These are phyloP conservation scores for Leccinellum luteum DNA, from an alignment of 768 basidiomycete species.

Conservation along the genomic window DNA sequence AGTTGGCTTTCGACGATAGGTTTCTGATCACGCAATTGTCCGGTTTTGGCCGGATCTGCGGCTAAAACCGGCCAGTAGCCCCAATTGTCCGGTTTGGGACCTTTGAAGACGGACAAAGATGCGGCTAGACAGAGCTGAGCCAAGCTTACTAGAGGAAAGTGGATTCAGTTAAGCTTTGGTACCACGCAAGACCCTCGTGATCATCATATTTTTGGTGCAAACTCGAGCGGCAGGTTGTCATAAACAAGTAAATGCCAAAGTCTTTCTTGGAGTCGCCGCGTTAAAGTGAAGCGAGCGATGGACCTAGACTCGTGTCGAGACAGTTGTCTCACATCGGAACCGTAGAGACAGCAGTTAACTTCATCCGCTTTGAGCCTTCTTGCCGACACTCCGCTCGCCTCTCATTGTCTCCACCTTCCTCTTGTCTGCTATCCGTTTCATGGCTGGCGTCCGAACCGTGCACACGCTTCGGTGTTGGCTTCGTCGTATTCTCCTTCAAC, in stretches of 20 bases:
- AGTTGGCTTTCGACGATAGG: too few species aligned
- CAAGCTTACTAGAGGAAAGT: too few species aligned
- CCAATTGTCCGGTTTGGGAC: too few species aligned
- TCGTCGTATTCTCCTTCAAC: background rate
- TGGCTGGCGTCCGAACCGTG: background rate
- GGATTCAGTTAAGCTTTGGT: background rate
- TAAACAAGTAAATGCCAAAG: background rate
- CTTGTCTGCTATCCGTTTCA: background rate
- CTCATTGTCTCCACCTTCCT: background rate
- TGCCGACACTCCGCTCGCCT: background rate
- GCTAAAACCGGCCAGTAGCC: too few species aligned
- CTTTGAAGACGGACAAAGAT: too few species aligned
- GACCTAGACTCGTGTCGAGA: background rate
- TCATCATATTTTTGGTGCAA: background rate
- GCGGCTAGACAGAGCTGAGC: too few species aligned
- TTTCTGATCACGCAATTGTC: background rate
- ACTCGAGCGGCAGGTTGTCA: background rate
- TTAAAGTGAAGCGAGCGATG: background rate
- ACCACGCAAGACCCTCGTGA: background rate
- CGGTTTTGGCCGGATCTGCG: too few species aligned
- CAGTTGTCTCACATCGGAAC: background rate
- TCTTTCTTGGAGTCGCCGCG: background rate
- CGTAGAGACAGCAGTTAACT: background rate
- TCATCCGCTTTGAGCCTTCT: slow-evolving; percentile 12
- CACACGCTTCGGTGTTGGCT: slow-evolving; percentile 8